Evolutionary conservation across 1,139 yeast genomes (phyloP).

Genomic region (Geotrichum klebahnii): DNA sequence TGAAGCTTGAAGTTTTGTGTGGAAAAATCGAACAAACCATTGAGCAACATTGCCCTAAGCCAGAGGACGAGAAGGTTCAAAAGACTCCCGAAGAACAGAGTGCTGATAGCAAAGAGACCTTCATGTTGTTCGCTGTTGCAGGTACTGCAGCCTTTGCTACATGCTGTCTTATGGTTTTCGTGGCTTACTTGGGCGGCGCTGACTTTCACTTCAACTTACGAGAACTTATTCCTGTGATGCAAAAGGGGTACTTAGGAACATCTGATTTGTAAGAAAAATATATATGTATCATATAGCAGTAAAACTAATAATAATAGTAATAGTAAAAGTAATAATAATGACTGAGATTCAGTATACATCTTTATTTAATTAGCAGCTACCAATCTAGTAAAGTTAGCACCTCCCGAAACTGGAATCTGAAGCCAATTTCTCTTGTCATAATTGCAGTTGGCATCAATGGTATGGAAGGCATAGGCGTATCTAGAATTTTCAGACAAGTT

Average conservation of each 20-base stretch:
- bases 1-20: conserved; percentile 76
- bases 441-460: conserved; percentile 59
- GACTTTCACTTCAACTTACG: conserved; percentile 15
- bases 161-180: conserved; percentile 29
- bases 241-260: conserved; percentile 17
- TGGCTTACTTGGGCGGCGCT: conserved; percentile 34
- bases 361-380: too few species aligned
- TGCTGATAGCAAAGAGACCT: conserved; percentile 24
- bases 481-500: conserved; percentile 56
- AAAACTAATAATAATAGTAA: too few species aligned
- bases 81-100: conserved; percentile 18
- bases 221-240: conserved; percentile 18
- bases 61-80: conserved; percentile 18
- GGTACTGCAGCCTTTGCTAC: conserved; percentile 27
- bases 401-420: conserved; percentile 70
- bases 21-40: conserved; percentile 85
- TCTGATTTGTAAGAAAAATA: conserved; percentile 11
- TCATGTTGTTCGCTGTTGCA: conserved; percentile 27
- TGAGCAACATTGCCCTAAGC: conserved; percentile 45
- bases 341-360: too few species aligned
- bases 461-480: conserved; percentile 76
- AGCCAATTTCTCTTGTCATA: conserved; percentile 71
- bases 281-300: background rate
- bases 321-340: too few species aligned
- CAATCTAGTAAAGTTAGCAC: conserved; percentile 54